These are phyloP conservation scores for Cymbopogon flexuosus DNA, from an alignment of 202 grass and related monocot species.

Conservation along the genomic window DNA sequence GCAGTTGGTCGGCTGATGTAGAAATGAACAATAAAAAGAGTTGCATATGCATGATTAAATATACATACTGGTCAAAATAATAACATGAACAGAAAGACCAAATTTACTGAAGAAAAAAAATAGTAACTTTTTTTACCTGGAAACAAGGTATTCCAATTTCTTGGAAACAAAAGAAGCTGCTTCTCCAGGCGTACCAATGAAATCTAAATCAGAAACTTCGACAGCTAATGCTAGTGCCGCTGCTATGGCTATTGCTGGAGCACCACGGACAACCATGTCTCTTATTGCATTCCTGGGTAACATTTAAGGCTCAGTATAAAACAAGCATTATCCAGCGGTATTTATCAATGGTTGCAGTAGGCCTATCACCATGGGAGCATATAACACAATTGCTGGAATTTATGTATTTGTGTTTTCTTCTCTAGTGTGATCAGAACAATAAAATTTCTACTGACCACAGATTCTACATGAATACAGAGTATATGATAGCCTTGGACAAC, in stretches of 20 bases:
- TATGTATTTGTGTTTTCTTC: background rate
- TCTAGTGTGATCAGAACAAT: background rate
- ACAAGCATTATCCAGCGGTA: background rate
- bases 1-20: slow-evolving; percentile 78
- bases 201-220: slow-evolving; percentile 60
- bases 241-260: slow-evolving; percentile 88
- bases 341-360: background rate
- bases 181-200: slow-evolving; percentile 49
- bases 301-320: background rate
- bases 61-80: background rate
- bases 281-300: slow-evolving; percentile 71
- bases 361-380: background rate
- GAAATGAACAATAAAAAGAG: slow-evolving; percentile 3
- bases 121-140: slow-evolving; percentile 54
- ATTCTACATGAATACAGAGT: background rate
- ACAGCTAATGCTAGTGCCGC: slow-evolving; percentile 70
- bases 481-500: background rate
- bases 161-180: slow-evolving; percentile 65
- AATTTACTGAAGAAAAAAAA: background rate
- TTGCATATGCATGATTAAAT: slow-evolving; percentile 20
- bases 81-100: background rate
- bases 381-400: background rate
- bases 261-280: slow-evolving; percentile 92
- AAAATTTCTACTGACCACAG: background rate
- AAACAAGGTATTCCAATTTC: slow-evolving; percentile 96